Conservation (phyloP, 2,329 filamentous ascomycete species). For the Cladophialophora immunda region DNA sequence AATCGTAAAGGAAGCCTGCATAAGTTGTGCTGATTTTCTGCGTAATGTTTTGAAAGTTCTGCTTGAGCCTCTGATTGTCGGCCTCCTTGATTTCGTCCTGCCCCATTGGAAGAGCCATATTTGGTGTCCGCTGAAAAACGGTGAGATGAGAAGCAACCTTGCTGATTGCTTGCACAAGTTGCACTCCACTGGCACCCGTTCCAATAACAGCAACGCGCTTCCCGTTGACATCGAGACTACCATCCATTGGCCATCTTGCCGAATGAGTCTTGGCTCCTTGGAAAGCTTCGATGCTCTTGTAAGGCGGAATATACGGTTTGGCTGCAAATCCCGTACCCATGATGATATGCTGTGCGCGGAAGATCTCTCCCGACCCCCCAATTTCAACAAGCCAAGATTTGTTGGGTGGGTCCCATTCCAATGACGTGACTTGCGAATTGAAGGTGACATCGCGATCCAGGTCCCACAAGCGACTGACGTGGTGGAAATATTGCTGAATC, state of each 20-base stretch:
- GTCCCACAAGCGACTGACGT: slow-evolving; percentile 17
- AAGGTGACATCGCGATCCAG: slow-evolving; percentile 10
- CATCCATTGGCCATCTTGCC: slow-evolving; percentile 61
- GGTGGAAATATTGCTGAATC: slow-evolving; percentile 20
- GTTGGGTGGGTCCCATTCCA: slow-evolving; percentile 63
- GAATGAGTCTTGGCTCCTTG: slow-evolving; percentile 41
- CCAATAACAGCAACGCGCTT: slow-evolving; percentile 55
- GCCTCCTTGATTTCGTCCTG: slow-evolving; percentile 53
- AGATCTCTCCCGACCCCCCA: slow-evolving; percentile 45
- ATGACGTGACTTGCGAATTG: slow-evolving; percentile 34
- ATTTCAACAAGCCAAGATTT: slow-evolving; percentile 67
- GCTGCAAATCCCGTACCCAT: slow-evolving; percentile 46
- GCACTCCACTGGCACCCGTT: slow-evolving; percentile 55
- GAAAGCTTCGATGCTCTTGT: slow-evolving; percentile 40
- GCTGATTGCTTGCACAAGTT: slow-evolving; percentile 52
- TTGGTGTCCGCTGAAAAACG: slow-evolving; percentile 70
- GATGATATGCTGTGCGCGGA: slow-evolving; percentile 29
- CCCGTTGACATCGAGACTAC: slow-evolving; percentile 34
- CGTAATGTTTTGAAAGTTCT: slow-evolving; percentile 40
- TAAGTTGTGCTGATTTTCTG: slow-evolving; percentile 9
- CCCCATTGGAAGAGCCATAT: slow-evolving; percentile 69
- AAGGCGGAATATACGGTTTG: slow-evolving; percentile 40
- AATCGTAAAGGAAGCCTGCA: slow-evolving; percentile 57
- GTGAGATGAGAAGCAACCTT: slow-evolving; percentile 56
- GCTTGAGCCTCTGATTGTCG: slow-evolving; percentile 8